Percentiles rank a stretch among this genome's conserved stretches.
Conservation (phyloP, 768 basidiomycete genomes). For the Lepiota brunneoincarnata region DNA sequence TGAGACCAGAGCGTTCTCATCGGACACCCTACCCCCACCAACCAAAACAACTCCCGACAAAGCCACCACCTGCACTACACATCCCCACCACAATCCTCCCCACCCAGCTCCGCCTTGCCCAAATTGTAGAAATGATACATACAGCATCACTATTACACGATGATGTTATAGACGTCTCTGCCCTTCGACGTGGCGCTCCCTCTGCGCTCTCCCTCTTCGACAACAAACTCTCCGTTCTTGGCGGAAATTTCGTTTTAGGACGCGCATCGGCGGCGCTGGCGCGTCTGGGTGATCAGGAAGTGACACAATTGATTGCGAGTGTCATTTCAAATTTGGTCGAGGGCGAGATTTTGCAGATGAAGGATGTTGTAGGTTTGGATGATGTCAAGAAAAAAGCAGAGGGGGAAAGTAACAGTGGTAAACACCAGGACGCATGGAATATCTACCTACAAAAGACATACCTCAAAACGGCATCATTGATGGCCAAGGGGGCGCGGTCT, state of each 20-base stretch:
- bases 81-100: conserved; percentile 51
- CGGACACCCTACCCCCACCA: conserved; percentile 25
- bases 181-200: conserved; percentile 71
- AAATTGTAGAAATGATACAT: conserved; percentile 96
- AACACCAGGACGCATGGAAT: conserved; percentile 54
- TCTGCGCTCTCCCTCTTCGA: conserved; percentile 84
- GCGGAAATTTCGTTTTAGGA: conserved; percentile 89
- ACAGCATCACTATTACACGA: conserved; percentile 95
- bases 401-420: conserved; percentile 22
- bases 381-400: conserved; percentile 13
- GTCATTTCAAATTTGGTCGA: conserved; percentile 90
- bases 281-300: conserved; percentile 77
- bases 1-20: conserved; percentile 28
- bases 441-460: conserved; percentile 93
- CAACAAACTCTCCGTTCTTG: conserved; percentile 85
- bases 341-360: conserved; percentile 88
- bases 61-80: conserved; percentile 10
- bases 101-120: conserved; percentile 86
- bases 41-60: conserved; percentile 13
- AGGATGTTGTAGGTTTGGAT: conserved; percentile 41
- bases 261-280: conserved; percentile 80
- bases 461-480: conserved; percentile 88
- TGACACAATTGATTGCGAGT: conserved; percentile 84
- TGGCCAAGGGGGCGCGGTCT: conserved; percentile 88
- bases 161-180: conserved; percentile 88